phyloP scores from a whole-genome alignment of 345 rosid species.

The Durio zibethinus region DNA sequence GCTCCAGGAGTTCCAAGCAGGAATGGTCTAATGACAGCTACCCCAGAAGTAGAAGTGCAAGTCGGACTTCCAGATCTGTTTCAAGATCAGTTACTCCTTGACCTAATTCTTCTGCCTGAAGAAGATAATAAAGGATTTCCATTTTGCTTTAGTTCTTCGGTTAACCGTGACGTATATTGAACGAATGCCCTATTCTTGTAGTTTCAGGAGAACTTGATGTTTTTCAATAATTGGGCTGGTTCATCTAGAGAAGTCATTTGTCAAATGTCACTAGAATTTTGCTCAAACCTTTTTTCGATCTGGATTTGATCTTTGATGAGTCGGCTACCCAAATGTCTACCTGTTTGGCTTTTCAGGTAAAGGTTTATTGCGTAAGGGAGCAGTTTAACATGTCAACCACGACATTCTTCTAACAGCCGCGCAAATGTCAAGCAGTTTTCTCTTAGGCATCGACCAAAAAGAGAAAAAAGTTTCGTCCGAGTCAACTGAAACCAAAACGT shows the following conservation, averaged over 20 bases:
- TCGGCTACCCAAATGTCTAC: too few relatives aligned
- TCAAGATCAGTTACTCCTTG: constrained; percentile 60
- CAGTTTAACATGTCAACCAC: too few relatives aligned
- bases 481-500: too few relatives aligned
- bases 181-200: neutral
- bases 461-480: too few relatives aligned
- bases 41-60: constrained; percentile 31
- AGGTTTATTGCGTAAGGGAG: too few relatives aligned
- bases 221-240: neutral
- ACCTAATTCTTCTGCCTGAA: constrained; percentile 33
- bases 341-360: too few relatives aligned
- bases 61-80: constrained; percentile 51
- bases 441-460: too few relatives aligned
- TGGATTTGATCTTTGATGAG: too few relatives aligned
- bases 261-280: too few relatives aligned
- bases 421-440: too few relatives aligned
- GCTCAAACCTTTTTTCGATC: too few relatives aligned
- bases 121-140: neutral
- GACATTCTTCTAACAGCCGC: too few relatives aligned
- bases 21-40: constrained; percentile 22
- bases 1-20: neutral
- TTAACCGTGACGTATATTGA: neutral
- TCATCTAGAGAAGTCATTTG: neutral
- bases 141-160: neutral
- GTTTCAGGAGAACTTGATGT: neutral